These are phyloP conservation scores for Dothidotthia symphoricarpi DNA, from an alignment of 2,329 filamentous ascomycete genomes.

Conservation along the genomic window DNA sequence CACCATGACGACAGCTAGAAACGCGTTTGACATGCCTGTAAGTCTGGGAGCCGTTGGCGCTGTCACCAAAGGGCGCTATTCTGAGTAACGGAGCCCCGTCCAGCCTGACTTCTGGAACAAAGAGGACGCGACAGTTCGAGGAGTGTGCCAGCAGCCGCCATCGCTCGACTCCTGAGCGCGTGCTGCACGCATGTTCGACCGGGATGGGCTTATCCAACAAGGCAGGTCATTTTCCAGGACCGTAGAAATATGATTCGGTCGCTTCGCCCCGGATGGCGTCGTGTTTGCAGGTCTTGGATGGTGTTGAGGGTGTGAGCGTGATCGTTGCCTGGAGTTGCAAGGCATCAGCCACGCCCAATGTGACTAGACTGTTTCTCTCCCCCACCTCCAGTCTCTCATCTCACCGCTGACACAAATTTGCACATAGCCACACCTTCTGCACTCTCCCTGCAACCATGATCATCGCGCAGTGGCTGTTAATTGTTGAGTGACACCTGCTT, in stretches of 20 bases:
- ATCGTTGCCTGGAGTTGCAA: conserved; percentile 19
- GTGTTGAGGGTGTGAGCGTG: conserved; percentile 11
- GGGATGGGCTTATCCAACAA: conserved; percentile 8
- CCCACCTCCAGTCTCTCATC: conserved; percentile 6
- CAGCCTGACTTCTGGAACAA: conserved; percentile 9
- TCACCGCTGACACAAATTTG: conserved; percentile 21
- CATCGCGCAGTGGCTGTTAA: conserved; percentile 13
- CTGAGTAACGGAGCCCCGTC: conserved; percentile 16
- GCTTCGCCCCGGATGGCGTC: conserved; percentile 19
- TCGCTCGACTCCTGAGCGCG: conserved; percentile 17
- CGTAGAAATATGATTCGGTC: conserved; percentile 12
- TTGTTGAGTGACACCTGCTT: conserved; percentile 6
- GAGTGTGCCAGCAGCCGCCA: conserved; percentile 28
- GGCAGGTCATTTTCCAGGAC: conserved; percentile 12
- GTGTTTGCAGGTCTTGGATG: conserved; percentile 17
- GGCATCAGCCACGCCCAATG: conserved; percentile 19
- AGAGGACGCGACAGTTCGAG: conserved; percentile 5
- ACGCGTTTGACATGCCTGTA: conserved; percentile 18
- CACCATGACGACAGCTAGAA: conserved; percentile 34
- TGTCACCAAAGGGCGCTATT: conserved; percentile 12
- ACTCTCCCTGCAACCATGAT: conserved; percentile 8
- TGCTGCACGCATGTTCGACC: conserved; percentile 17
- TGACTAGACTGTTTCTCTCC: conserved; percentile 3
- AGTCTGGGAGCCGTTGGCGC: conserved; percentile 25
- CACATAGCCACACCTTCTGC: conserved; percentile 22